Evolutionary conservation across 1,284 basidiomycete species (phyloP).

Genomic region (Apiotrichum veenhuisii): DNA sequence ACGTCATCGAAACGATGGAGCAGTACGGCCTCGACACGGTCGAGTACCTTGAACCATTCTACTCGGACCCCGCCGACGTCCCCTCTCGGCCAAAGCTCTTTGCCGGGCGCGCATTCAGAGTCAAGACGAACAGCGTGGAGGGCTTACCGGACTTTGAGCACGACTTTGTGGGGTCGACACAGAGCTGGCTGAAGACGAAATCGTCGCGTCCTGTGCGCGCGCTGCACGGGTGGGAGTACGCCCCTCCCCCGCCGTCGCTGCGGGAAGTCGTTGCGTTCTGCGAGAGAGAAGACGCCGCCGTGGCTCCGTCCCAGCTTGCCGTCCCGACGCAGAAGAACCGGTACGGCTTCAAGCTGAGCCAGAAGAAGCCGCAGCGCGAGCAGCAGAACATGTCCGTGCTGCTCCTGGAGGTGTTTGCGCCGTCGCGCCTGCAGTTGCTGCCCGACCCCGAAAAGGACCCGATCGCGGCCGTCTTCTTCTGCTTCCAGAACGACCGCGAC

Average conservation of each 20-base stretch:
- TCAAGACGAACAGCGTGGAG: slow-evolving; percentile 54
- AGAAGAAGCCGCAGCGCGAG: slow-evolving; percentile 56
- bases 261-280: slow-evolving; percentile 53
- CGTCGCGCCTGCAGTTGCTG: slow-evolving; percentile 55
- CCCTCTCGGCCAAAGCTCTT: slow-evolving; percentile 69
- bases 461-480: slow-evolving; percentile 68
- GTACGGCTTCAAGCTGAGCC: slow-evolving; percentile 63
- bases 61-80: slow-evolving; percentile 68
- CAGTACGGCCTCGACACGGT: slow-evolving; percentile 58
- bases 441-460: slow-evolving; percentile 70
- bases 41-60: slow-evolving; percentile 73
- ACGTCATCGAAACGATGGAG: slow-evolving; percentile 59
- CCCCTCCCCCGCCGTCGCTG: slow-evolving; percentile 60
- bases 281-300: slow-evolving; percentile 48
- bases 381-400: slow-evolving; percentile 75
- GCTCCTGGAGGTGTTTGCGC: slow-evolving; percentile 72
- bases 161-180: neutral
- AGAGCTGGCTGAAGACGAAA: slow-evolving; percentile 34
- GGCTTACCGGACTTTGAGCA: slow-evolving; percentile 42
- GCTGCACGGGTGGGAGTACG: slow-evolving; percentile 70
- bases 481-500: slow-evolving; percentile 60
- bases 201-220: slow-evolving; percentile 4
- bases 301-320: slow-evolving; percentile 58
- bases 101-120: slow-evolving; percentile 69
- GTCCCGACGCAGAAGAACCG: slow-evolving; percentile 70